Evolutionary conservation across 2,329 filamentous ascomycete genomes (phyloP), one percentile per base, ranked within the genome.

Genomic region (Penicillium palitans): DNA sequence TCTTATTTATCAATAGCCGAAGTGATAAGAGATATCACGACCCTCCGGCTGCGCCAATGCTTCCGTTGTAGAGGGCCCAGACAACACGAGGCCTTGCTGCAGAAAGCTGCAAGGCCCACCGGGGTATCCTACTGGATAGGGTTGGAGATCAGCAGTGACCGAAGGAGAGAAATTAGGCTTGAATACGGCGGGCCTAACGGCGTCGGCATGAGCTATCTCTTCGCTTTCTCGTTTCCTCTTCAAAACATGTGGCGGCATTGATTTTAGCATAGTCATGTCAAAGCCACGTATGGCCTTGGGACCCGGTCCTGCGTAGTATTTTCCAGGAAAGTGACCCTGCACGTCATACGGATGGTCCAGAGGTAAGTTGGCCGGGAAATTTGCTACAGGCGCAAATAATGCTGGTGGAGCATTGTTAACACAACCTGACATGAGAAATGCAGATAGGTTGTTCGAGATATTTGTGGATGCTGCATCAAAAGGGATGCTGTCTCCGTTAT

Each of bases 211-310:
- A 21, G n/a, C 10, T 10, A 12, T 19, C 9, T 12, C n/a, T 21
- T 40, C 37, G 4, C 4, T 21, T 12, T 60, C 57, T 3, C 64
- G 64, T 52, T 66, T 66, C n/a, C 64, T 54, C 17, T 61, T 66
- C 45, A 61, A 21, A 12, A 60, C 59, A 9, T 61, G 62, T 17
- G 59, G 57, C 1, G 62, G 52, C 13, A 53, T 45, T 4, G 54
- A 40, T 19, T 21, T 13, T 2, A n/a, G 37, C 37, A 40, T 2
- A 12, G n/a, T 12, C 37, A 12, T 40, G 37, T 21, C 37, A 40
- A 40, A 40, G 55, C 17, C 13, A 35, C 12, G 13, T 35, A 29
- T n/a, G 6, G 44, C 35, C 1, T 37, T 3, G 8, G 45, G 35
- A 3, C 54, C 40, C 19, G 57, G 58, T 37, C 58, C 55, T 12